Evolutionary conservation across 2,329 filamentous ascomycete genomes (phyloP).

Genomic region (Bipolaris sorokiniana): DNA sequence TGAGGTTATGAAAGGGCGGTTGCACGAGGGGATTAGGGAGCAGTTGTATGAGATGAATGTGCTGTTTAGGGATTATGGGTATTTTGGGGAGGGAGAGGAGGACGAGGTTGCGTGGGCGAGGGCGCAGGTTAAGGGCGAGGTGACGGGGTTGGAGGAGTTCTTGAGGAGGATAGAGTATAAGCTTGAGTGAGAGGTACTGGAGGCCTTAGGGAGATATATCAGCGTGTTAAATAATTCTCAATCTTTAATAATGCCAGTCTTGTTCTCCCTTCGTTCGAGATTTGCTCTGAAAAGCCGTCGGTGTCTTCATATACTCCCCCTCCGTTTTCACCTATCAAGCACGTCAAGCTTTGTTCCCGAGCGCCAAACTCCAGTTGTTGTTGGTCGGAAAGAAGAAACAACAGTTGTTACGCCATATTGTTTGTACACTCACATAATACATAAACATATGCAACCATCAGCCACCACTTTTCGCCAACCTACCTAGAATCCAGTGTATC

Average conservation of each 20-base stretch:
- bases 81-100: slow-evolving; percentile 34
- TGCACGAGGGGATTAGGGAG: slow-evolving; percentile 27
- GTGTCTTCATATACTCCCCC: too few relatives aligned
- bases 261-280: background rate
- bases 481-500: slow-evolving; percentile 23
- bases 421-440: background rate
- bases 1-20: slow-evolving; percentile 33
- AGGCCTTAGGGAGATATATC: background rate
- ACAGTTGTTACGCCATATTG: background rate
- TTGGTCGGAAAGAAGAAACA: too few relatives aligned
- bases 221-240: background rate
- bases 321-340: background rate
- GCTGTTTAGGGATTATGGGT: slow-evolving; percentile 37
- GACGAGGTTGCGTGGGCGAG: slow-evolving; percentile 35
- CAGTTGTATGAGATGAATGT: slow-evolving; percentile 37
- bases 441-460: background rate
- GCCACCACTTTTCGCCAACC: too few relatives aligned
- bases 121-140: slow-evolving; percentile 28
- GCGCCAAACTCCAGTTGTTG: background rate
- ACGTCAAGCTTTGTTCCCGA: background rate
- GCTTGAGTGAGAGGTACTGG: slow-evolving; percentile 24
- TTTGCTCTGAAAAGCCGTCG: background rate
- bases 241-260: background rate
- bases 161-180: slow-evolving; percentile 26
- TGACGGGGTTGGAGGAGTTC: slow-evolving; percentile 39